Evolutionary conservation across 257 asterid species (phyloP).

Genomic region (Salvia hispanica): DNA sequence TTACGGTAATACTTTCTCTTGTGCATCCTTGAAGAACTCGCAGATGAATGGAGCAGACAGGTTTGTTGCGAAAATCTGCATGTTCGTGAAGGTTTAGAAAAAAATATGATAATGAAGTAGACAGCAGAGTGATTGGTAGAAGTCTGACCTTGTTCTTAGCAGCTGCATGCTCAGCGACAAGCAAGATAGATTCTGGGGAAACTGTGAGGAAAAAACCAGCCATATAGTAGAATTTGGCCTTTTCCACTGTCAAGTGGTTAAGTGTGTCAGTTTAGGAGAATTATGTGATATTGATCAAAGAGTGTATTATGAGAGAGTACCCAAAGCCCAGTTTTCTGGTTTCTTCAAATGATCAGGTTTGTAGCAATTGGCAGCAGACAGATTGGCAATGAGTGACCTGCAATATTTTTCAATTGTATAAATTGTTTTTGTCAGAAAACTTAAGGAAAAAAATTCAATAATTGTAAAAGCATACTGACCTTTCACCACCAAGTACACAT

Average conservation of each 20-base stretch:
- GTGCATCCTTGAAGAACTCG: slow-evolving; percentile 90
- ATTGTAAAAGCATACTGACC: slow-evolving; percentile 47
- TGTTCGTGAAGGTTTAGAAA: slow-evolving; percentile 32
- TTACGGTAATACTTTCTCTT: slow-evolving; percentile 81
- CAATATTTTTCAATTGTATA: slow-evolving; percentile 26
- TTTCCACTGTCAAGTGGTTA: slow-evolving; percentile 63
- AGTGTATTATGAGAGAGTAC: slow-evolving; percentile 39
- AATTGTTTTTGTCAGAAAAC: slow-evolving; percentile 13
- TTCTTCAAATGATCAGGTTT: slow-evolving; percentile 76
- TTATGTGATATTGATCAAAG: slow-evolving; percentile 10
- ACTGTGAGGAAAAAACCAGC: slow-evolving; percentile 98
- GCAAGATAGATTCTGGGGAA: slow-evolving; percentile 92
- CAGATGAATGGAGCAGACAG: slow-evolving; percentile 95
- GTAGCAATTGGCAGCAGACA: slow-evolving; percentile 94
- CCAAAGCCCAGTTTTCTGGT: slow-evolving; percentile 88
- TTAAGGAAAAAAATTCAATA: slow-evolving; percentile 18
- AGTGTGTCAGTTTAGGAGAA: slow-evolving; percentile 16
- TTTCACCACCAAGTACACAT: slow-evolving; percentile 87
- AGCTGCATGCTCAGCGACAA: slow-evolving; percentile 93
- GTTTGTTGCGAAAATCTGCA: slow-evolving; percentile 76
- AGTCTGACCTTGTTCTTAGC: slow-evolving; percentile 75
- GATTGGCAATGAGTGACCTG: slow-evolving; percentile 80
- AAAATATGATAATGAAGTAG: slow-evolving; percentile 15
- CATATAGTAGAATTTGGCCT: slow-evolving; percentile 86
- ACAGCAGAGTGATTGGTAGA: slow-evolving; percentile 9